Conservation (phyloP, 140 eudicot species). For the Ambrosia hybrid region DNA sequence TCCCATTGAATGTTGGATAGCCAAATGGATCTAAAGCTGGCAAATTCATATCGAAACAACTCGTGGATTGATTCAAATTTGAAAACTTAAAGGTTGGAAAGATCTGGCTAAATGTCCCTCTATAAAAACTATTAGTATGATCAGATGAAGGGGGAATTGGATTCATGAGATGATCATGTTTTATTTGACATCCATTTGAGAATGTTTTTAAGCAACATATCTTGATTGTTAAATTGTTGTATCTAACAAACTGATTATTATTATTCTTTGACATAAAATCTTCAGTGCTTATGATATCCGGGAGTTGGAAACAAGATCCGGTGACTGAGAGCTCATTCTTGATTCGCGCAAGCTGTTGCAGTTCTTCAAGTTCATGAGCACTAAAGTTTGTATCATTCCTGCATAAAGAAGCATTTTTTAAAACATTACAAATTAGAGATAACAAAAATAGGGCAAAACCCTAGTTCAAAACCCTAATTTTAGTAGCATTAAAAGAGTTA, state of each 20-base stretch:
- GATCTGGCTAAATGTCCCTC: constrained; percentile 56
- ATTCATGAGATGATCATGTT: constrained; percentile 25
- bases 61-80: constrained; percentile 31
- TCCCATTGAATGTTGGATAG: constrained; percentile 45
- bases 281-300: constrained; percentile 43
- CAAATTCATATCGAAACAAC: constrained; percentile 51
- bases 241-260: constrained; percentile 9
- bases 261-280: constrained; percentile 33
- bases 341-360: constrained; percentile 42
- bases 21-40: constrained; percentile 61
- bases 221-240: constrained; percentile 27
- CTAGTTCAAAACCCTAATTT: constrained; percentile 3
- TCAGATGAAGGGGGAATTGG: constrained; percentile 16
- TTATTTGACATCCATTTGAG: constrained; percentile 41
- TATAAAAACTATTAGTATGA: constrained; percentile 19
- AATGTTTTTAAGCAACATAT: constrained; percentile 44
- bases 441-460: not conserved
- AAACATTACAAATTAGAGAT: not conserved
- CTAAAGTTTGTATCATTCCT: constrained; percentile 32
- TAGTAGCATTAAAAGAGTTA: not conserved
- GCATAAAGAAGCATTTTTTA: constrained; percentile 10
- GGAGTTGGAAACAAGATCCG: constrained; percentile 28
- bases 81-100: constrained; percentile 60
- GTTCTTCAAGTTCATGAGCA: constrained; percentile 31
- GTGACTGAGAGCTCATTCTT: constrained; percentile 42